Percentiles rank a stretch among this genome's conserved stretches.
Evolutionary conservation across 2,329 filamentous ascomycete genomes (phyloP).

Genomic region (Fusarium humuli): DNA sequence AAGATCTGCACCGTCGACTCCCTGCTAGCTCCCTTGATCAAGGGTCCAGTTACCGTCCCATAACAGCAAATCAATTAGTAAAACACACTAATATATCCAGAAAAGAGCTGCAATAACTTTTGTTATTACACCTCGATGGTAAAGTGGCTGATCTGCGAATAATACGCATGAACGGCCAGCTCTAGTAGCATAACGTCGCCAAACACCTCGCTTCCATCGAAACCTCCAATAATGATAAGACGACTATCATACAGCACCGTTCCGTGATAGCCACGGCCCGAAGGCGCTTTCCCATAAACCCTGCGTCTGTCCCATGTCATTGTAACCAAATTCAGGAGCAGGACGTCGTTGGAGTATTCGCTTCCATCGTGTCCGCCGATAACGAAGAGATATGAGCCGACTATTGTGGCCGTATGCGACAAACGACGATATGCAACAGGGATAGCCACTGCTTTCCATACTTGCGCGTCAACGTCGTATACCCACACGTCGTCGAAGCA

Average conservation of each 20-base stretch:
- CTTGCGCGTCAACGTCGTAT: conserved; percentile 72
- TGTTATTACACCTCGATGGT: conserved; percentile 70
- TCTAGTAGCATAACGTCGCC: conserved; percentile 75
- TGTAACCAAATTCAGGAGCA: conserved; percentile 76
- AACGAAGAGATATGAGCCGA: conserved; percentile 77
- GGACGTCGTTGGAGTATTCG: conserved; percentile 76
- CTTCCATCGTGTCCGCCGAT: conserved; percentile 77
- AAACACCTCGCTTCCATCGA: conserved; percentile 76
- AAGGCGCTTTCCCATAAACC: conserved; percentile 72
- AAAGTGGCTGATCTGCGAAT: conserved; percentile 79
- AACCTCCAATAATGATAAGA: conserved; percentile 73
- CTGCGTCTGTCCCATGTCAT: conserved; percentile 79
- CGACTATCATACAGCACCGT: conserved; percentile 74
- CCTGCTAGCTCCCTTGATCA: conserved; percentile 37
- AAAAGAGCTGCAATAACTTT: neutral
- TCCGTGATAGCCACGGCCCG: conserved; percentile 74
- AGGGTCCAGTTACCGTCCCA: conserved; percentile 19
- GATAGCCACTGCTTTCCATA: conserved; percentile 70
- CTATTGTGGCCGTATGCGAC: conserved; percentile 75
- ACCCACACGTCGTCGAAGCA: conserved; percentile 81
- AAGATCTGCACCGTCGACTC: conserved; percentile 37
- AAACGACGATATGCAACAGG: conserved; percentile 72
- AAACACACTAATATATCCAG: conserved; percentile 25
- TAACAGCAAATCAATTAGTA: conserved; percentile 28
- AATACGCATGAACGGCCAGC: conserved; percentile 77